Base-by-base conservation (phyloP, 495 filamentous ascomycete species). In the Ascobolus immersus region DNA sequence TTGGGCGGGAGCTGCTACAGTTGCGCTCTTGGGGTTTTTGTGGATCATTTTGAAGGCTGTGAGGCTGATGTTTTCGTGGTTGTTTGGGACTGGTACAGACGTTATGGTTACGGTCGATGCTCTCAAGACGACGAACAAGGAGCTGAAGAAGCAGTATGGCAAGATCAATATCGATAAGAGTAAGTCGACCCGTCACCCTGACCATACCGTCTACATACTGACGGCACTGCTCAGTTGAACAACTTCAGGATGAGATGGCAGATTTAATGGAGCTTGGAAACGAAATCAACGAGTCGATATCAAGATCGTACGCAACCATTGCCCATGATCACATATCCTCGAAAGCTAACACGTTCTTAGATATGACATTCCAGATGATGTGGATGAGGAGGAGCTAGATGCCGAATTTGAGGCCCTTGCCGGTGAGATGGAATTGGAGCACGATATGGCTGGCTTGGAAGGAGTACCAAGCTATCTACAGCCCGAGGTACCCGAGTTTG, bases 31-130 rank as follows among this genome's bases (percentile, higher is more conserved):
- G 34, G 28, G 7, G 34, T 8, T 4, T 17, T n/a, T n/a, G n/a
- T n/a, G n/a, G n/a, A n/a, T n/a, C n/a, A n/a, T n/a, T n/a, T n/a
- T n/a, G n/a, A n/a, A n/a, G n/a, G n/a, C n/a, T n/a, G n/a, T n/a
- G n/a, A n/a, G n/a, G n/a, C n/a, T n/a, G n/a, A n/a, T n/a, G n/a
- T n/a, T n/a, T n/a, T n/a, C n/a, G n/a, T n/a, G n/a, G n/a, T n/a
- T n/a, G n/a, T n/a, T n/a, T n/a, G n/a, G n/a, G n/a, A n/a, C n/a
- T n/a, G n/a, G n/a, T 27, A 36, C 26, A 49, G 47, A 94, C 52
- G 82, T 89, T 34, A 92, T 94, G 82, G 86, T 80, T 14, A 94
- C 86, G 0, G 80, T 94, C 11, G 86, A 94, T 51, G 89, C 81
- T 13, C 81, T 94, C 68, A 86, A 93, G 60, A 74, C 67, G 1